Conservation (phyloP, 148 eudicot genomes). For the Silene latifolia region DNA sequence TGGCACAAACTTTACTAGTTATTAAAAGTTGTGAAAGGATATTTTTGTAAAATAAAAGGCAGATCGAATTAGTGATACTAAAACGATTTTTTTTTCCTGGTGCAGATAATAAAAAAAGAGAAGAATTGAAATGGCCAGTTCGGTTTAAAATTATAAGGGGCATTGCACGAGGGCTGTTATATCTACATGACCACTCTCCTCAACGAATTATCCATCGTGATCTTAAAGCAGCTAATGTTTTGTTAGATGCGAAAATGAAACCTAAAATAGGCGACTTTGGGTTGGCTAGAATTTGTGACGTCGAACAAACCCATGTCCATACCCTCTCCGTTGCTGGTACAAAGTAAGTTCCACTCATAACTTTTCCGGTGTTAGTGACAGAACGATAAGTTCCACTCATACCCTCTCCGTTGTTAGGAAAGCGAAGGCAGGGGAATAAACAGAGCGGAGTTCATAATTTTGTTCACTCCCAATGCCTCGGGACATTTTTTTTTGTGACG, state of each 20-base stretch:
- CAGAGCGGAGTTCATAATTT: too few species aligned
- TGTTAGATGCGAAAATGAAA: constrained; percentile 14
- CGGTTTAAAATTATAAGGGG: constrained; percentile 7
- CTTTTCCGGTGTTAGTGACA: too few species aligned
- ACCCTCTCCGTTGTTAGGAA: too few species aligned
- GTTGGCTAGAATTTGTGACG: constrained; percentile 6
- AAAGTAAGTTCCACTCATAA: not conserved
- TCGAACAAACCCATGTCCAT: constrained; percentile 11
- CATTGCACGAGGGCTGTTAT: constrained; percentile 14
- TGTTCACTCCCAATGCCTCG: too few species aligned
- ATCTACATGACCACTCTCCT: constrained; percentile 19
- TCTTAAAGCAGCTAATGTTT: constrained; percentile 11
- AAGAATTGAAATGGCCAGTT: not conserved
- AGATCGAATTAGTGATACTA: too few species aligned
- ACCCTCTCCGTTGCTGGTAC: constrained; percentile 5
- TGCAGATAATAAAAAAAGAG: constrained; percentile 4
- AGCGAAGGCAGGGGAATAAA: too few species aligned
- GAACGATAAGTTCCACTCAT: too few species aligned
- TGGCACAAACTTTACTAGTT: too few species aligned
- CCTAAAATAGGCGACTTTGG: constrained; percentile 16
- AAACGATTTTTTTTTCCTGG: not conserved
- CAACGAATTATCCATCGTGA: constrained; percentile 14
- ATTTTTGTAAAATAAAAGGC: too few species aligned
- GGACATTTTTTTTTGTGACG: too few species aligned
- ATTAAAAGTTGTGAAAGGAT: too few species aligned